These are phyloP conservation scores for Elsinoe perseae DNA, from an alignment of 2,329 filamentous ascomycete species.

Conservation along the genomic window DNA sequence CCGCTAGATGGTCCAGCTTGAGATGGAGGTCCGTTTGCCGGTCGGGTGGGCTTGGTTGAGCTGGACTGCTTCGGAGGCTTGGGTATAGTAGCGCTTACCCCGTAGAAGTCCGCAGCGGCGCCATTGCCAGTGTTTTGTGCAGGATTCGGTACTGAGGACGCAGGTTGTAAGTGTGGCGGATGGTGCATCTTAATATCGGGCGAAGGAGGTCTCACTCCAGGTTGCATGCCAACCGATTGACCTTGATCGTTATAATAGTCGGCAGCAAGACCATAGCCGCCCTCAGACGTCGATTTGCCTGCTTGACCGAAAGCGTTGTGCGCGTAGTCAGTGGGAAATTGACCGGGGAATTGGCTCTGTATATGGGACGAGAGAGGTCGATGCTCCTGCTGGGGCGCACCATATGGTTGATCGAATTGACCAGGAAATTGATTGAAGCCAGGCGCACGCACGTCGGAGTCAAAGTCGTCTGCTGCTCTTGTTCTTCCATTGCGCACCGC, in stretches of 20 bases:
- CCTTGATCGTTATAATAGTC: conserved; percentile 56
- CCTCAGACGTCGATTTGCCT: conserved; percentile 26
- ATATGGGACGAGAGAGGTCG: conserved; percentile 25
- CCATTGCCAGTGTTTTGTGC: conserved; percentile 53
- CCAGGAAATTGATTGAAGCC: conserved; percentile 28
- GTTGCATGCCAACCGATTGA: conserved; percentile 51
- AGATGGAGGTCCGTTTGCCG: conserved; percentile 15
- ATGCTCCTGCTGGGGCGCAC: conserved; percentile 18
- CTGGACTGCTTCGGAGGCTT: conserved; percentile 39
- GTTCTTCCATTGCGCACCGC: conserved; percentile 19
- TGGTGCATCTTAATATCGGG: conserved; percentile 48
- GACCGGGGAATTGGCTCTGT: conserved; percentile 51
- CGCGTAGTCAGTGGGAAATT: conserved; percentile 42
- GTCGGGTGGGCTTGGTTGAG: conserved; percentile 29
- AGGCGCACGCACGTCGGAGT: conserved; percentile 18
- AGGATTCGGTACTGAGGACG: conserved; percentile 45
- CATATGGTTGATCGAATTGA: conserved; percentile 22
- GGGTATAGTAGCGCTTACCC: conserved; percentile 15
- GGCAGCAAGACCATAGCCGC: conserved; percentile 46
- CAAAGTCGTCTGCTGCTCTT: conserved; percentile 18
- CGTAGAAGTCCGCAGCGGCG: conserved; percentile 53
- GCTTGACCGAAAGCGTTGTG: conserved; percentile 38
- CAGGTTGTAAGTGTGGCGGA: conserved; percentile 46
- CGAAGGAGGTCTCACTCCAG: conserved; percentile 49
- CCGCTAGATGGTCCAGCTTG: conserved; percentile 32